Percentiles rank a stretch among this genome's conserved stretches.
Evolutionary conservation across 1,284 basidiomycete genomes (phyloP).

Genomic region (Cerioporus squamosus): DNA sequence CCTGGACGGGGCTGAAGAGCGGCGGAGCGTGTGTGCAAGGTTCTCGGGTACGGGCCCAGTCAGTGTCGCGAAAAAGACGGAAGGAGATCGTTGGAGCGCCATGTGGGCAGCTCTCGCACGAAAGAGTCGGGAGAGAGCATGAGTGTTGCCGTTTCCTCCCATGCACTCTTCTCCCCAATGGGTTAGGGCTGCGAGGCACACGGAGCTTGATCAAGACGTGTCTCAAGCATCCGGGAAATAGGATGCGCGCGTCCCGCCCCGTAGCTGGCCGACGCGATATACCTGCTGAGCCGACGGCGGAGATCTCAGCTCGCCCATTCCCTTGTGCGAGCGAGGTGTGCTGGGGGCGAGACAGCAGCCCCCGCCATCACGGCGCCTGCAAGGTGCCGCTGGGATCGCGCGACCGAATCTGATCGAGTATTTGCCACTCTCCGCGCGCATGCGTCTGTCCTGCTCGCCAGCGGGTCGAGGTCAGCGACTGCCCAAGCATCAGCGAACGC

Average conservation of each 20-base stretch:
- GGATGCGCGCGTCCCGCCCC: not conserved
- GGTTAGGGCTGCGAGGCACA: conserved; percentile 36
- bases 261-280: too few species aligned
- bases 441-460: too few species aligned
- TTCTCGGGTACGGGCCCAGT: conserved; percentile 1
- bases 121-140: conserved; percentile 21
- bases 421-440: not conserved
- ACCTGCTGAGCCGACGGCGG: too few species aligned
- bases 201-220: conserved; percentile 25
- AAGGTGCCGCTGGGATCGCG: not conserved
- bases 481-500: not conserved
- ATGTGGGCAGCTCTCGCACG: conserved; percentile 14
- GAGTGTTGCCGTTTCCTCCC: conserved; percentile 10
- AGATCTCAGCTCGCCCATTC: too few species aligned
- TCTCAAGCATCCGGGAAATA: conserved; percentile 4
- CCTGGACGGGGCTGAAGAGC: not conserved
- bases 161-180: conserved; percentile 5
- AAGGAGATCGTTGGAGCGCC: not conserved
- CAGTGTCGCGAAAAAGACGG: conserved; percentile 15
- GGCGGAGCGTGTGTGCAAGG: conserved; percentile 2
- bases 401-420: conserved; percentile 2
- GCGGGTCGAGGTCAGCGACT: not conserved
- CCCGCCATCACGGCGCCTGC: too few species aligned
- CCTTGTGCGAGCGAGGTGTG: too few species aligned
- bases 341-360: too few species aligned